These are phyloP conservation scores for Aspergillus egyptiacus DNA, from an alignment of 495 filamentous ascomycete genomes.

Conservation along the genomic window DNA sequence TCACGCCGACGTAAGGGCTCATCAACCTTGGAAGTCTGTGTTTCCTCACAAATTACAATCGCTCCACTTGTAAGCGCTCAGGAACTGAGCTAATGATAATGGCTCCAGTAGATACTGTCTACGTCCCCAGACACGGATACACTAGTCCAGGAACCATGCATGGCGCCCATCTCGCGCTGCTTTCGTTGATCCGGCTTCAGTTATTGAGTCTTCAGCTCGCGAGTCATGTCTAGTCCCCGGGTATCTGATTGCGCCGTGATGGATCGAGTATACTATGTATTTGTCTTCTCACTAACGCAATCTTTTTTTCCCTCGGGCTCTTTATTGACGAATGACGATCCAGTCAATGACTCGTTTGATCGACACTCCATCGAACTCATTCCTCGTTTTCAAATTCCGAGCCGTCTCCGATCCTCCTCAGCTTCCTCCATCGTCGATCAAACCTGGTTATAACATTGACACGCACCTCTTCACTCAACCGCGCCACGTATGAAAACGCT, in stretches of 20 bases:
- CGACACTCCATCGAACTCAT: neutral
- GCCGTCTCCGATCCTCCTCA: neutral
- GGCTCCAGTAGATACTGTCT: neutral
- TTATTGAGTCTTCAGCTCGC: neutral
- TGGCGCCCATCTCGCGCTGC: neutral
- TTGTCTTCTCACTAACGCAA: neutral
- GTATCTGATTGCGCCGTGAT: too few species aligned
- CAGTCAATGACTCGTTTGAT: neutral
- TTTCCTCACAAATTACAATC: too few species aligned
- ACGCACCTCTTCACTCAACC: conserved; percentile 8
- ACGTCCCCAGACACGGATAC: too few species aligned
- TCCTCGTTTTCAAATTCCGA: neutral
- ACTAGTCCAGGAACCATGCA: conserved; percentile 9
- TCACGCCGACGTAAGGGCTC: too few species aligned
- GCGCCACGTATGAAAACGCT: conserved; percentile 18
- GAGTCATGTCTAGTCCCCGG: too few species aligned
- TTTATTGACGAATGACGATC: neutral
- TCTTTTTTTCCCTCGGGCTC: neutral
- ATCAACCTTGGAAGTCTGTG: too few species aligned
- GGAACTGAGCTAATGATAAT: too few species aligned
- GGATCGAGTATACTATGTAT: neutral
- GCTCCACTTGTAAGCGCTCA: neutral
- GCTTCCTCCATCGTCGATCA: neutral
- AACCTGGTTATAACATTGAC: conserved; percentile 4
- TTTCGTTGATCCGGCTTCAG: neutral